Evolutionary conservation across 106 monocot genomes (phyloP).

Genomic region (Iris macrosiphon): DNA sequence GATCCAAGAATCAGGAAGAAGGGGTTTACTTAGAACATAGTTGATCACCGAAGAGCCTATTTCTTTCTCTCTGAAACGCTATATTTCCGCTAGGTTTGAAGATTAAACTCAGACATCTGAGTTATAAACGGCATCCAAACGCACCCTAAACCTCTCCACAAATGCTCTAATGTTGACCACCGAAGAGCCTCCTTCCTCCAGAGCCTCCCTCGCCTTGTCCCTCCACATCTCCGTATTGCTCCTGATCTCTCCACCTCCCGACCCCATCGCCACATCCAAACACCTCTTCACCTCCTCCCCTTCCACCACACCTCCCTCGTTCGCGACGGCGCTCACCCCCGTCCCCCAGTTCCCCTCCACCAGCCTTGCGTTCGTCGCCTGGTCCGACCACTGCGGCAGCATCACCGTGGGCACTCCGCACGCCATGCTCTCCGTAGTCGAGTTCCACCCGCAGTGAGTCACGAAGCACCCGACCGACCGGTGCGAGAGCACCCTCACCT

Average conservation of each 20-base stretch:
- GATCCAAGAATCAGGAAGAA: no score
- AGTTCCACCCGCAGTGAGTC: constrained; percentile 15
- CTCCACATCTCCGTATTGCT: constrained; percentile 15
- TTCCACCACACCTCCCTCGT: neutral
- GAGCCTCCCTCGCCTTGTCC: constrained; percentile 17
- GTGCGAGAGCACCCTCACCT: constrained; percentile 6
- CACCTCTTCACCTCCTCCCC: constrained; percentile 2
- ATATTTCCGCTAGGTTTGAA: no score
- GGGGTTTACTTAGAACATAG: no score
- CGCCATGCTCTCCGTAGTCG: neutral
- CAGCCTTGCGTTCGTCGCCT: constrained; percentile 5
- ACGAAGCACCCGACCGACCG: constrained; percentile 17
- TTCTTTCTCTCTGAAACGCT: no score
- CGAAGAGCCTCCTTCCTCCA: constrained; percentile 19
- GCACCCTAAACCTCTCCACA: no score
- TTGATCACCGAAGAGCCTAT: no score
- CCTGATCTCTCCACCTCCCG: constrained; percentile 7
- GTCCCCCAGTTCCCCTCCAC: constrained; percentile 4
- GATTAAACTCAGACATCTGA: no score
- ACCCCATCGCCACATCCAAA: constrained; percentile 8
- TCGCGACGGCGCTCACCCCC: neutral
- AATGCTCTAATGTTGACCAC: constrained; percentile 17
- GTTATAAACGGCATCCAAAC: no score
- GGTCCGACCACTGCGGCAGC: constrained; percentile 7
- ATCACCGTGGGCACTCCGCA: constrained; percentile 2